Percentiles rank a stretch among this genome's conserved stretches.
These are phyloP conservation scores for Pyracantha coccinea DNA, from an alignment of 331 rosid genomes.

Conservation along the genomic window DNA sequence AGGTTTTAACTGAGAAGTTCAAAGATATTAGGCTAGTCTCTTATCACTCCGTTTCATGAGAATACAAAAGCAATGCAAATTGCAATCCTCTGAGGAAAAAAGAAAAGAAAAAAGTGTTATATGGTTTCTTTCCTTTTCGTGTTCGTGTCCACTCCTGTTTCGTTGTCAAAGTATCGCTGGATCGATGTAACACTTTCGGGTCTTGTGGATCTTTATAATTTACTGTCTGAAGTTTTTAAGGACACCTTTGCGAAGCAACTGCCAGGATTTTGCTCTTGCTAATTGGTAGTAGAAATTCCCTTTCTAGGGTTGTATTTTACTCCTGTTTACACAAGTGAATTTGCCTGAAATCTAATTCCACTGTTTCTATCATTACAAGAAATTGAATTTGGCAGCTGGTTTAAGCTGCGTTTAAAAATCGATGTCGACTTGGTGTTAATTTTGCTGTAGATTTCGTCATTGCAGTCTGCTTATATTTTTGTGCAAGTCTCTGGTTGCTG, in stretches of 20 bases:
- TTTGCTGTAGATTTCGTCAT: not conserved
- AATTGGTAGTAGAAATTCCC: not conserved
- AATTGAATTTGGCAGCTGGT: not conserved
- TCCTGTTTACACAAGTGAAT: not conserved
- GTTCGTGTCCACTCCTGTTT: no score
- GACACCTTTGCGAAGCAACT: not conserved
- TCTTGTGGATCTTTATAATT: not conserved
- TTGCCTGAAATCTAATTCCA: not conserved
- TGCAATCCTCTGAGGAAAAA: not conserved
- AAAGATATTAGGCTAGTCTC: constrained; percentile 28
- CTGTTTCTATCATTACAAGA: not conserved
- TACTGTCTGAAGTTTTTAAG: not conserved
- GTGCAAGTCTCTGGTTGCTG: not conserved
- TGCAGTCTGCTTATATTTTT: no score
- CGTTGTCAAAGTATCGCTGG: not conserved
- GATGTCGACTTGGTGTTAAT: not conserved
- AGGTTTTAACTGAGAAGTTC: constrained; percentile 35
- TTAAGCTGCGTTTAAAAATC: not conserved
- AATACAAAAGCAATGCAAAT: constrained; percentile 1
- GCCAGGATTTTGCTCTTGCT: not conserved
- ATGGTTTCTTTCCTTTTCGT: not conserved
- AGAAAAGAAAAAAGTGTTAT: not conserved
- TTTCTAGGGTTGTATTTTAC: not conserved
- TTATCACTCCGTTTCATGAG: constrained; percentile 16
- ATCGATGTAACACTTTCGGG: not conserved